Evolutionary conservation across 225 moss, liverwort and hornwort genomes (phyloP).

Genomic region (Sphagnum contortum): DNA sequence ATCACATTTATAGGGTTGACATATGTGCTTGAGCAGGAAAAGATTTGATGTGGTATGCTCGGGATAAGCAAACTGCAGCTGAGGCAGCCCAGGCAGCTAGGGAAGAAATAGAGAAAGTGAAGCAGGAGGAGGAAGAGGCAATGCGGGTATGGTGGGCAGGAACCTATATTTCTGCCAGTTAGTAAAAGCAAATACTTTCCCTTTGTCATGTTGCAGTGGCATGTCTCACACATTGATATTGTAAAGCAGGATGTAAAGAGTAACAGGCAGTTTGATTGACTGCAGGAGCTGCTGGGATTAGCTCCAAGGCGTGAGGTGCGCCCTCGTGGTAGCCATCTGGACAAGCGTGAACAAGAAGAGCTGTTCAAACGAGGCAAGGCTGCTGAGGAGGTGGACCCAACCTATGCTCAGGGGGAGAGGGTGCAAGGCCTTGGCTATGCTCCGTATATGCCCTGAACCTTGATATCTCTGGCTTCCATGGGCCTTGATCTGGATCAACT

Average conservation of each 20-base stretch:
- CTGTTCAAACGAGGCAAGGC: slow-evolving; percentile 66
- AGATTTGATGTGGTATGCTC: slow-evolving; percentile 92
- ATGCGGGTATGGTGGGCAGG: slow-evolving; percentile 31
- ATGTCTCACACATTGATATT: not conserved
- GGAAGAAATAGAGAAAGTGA: slow-evolving; percentile 73
- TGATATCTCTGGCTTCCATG: not conserved
- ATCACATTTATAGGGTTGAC: not conserved
- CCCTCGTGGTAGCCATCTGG: slow-evolving; percentile 48
- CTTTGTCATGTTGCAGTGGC: not conserved
- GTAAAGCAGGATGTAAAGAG: not conserved
- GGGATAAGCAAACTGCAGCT: slow-evolving; percentile 42
- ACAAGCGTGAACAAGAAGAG: slow-evolving; percentile 78
- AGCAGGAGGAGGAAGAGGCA: slow-evolving; percentile 80
- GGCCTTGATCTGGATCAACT: not conserved
- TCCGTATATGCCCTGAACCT: slow-evolving; percentile 34
- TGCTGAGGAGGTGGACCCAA: slow-evolving; percentile 54
- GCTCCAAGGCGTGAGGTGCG: slow-evolving; percentile 54
- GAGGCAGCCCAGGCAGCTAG: slow-evolving; percentile 48
- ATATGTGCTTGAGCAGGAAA: slow-evolving; percentile 47
- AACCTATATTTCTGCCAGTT: not conserved
- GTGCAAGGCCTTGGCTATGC: slow-evolving; percentile 90
- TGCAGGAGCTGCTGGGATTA: slow-evolving; percentile 79
- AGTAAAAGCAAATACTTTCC: not conserved
- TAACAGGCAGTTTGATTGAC: not conserved
- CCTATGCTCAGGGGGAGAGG: slow-evolving; percentile 77